These are phyloP conservation scores for Debaryomyces maramus DNA, from an alignment of 805 yeast genomes.

Conservation along the genomic window DNA sequence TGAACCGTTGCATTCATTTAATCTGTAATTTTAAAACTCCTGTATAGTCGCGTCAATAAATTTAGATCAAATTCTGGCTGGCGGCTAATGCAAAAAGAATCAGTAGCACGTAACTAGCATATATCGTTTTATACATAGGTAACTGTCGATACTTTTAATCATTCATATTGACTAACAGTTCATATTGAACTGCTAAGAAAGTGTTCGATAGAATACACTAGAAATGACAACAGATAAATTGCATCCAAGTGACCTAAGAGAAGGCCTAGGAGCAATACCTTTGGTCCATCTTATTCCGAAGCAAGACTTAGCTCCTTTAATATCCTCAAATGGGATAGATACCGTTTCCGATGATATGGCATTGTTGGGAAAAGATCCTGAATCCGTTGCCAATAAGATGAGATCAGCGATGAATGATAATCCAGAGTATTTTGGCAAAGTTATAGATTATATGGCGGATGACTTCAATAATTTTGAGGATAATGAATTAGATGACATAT, in stretches of 20 bases:
- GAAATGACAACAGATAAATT: slow-evolving; percentile 6
- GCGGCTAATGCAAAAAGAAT: background rate
- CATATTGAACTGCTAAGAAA: background rate
- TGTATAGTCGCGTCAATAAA: slow-evolving; percentile 1
- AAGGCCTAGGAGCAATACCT: slow-evolving; percentile 28
- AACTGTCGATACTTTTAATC: no score
- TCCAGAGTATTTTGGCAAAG: slow-evolving; percentile 11
- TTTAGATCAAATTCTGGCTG: background rate
- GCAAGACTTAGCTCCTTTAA: slow-evolving; percentile 22
- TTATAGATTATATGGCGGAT: slow-evolving; percentile 15
- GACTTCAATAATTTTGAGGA: slow-evolving; percentile 22
- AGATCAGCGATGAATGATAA: slow-evolving; percentile 12
- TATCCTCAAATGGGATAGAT: slow-evolving; percentile 12
- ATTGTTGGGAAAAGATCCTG: slow-evolving; percentile 4
- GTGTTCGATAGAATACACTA: background rate
- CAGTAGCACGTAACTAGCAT: no score
- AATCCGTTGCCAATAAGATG: slow-evolving; percentile 6
- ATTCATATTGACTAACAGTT: no score
- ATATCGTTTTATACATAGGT: no score
- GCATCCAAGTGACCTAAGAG: slow-evolving; percentile 19
- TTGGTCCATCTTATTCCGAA: slow-evolving; percentile 28
- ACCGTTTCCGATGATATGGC: slow-evolving; percentile 8
- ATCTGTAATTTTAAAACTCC: background rate
- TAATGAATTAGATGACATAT: slow-evolving; percentile 26
- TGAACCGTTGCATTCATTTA: slow-evolving; percentile 18